phyloP scores from a whole-genome alignment of 164 flowering plant species.

The Warburgia ugandensis region DNA sequence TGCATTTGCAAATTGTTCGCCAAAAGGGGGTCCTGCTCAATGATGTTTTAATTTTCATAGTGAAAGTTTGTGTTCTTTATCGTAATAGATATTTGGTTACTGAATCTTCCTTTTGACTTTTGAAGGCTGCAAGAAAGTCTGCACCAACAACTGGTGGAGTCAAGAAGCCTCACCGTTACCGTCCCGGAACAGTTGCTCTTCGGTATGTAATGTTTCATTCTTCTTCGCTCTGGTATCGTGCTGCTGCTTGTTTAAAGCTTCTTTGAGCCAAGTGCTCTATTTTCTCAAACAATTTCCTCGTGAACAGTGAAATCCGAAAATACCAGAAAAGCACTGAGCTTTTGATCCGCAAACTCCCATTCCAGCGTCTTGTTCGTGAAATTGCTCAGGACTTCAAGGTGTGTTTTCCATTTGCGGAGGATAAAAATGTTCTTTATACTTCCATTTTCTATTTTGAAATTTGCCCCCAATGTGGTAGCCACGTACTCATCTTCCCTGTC shows the following conservation, averaged over 20 bases:
- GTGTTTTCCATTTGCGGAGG: not conserved
- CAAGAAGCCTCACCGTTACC: conserved; percentile 91
- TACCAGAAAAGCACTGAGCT: conserved; percentile 12
- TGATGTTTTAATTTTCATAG: not conserved
- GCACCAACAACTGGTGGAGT: conserved; percentile 93
- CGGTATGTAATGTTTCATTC: conserved; percentile 47
- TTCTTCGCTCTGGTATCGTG: not conserved
- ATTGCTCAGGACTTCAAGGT: conserved; percentile 12
- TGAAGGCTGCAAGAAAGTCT: conserved; percentile 79
- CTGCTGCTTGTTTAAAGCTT: not conserved
- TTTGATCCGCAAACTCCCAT: conserved; percentile 10
- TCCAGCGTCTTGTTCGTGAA: conserved; percentile 13
- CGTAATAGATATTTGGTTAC: not conserved
- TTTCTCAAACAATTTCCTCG: not conserved
- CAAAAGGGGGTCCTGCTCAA: not conserved
- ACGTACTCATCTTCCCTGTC: not conserved
- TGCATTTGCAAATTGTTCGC: not conserved
- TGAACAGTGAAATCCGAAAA: conserved; percentile 9
- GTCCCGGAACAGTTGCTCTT: conserved; percentile 90
- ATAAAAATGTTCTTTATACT: too few relatives aligned
- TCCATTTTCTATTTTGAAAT: too few relatives aligned
- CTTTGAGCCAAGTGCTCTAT: too few relatives aligned
- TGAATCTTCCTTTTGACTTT: too few relatives aligned
- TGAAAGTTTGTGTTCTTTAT: not conserved
- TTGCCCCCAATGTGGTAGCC: not conserved